Percentiles rank a stretch among this genome's conserved stretches.
Evolutionary conservation across 768 basidiomycete genomes (phyloP).

Genomic region (Psilocybe cyanescens): DNA sequence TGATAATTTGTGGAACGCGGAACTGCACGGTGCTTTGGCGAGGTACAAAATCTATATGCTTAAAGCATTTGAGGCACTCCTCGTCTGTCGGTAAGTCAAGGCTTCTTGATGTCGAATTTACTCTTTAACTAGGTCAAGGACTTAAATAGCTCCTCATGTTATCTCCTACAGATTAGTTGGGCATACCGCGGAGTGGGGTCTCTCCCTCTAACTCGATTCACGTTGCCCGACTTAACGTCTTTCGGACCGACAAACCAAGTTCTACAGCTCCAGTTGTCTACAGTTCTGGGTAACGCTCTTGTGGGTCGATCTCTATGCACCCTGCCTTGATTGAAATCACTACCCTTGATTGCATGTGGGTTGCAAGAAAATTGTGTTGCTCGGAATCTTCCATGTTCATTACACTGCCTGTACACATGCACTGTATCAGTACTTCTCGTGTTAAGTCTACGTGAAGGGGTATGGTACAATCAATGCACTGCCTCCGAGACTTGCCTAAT

Average conservation of each 20-base stretch:
- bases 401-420: too few species aligned
- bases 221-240: too few species aligned
- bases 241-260: too few species aligned
- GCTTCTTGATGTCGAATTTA: neutral
- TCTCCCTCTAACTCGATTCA: neutral
- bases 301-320: too few species aligned
- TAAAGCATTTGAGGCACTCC: too few species aligned
- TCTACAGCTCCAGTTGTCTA: too few species aligned
- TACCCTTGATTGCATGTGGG: neutral
- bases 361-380: neutral
- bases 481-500: neutral
- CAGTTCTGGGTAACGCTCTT: too few species aligned
- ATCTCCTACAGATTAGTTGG: too few species aligned
- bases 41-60: too few species aligned
- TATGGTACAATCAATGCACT: neutral
- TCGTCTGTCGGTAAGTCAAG: neutral
- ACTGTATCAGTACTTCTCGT: too few species aligned
- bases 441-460: neutral
- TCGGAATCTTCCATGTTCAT: neutral
- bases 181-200: neutral
- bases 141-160: neutral
- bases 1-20: neutral
- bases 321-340: neutral
- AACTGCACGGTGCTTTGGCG: too few species aligned
- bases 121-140: neutral